Evolutionary conservation across 805 yeast genomes (phyloP).

Genomic region (Starmera pachycereana): DNA sequence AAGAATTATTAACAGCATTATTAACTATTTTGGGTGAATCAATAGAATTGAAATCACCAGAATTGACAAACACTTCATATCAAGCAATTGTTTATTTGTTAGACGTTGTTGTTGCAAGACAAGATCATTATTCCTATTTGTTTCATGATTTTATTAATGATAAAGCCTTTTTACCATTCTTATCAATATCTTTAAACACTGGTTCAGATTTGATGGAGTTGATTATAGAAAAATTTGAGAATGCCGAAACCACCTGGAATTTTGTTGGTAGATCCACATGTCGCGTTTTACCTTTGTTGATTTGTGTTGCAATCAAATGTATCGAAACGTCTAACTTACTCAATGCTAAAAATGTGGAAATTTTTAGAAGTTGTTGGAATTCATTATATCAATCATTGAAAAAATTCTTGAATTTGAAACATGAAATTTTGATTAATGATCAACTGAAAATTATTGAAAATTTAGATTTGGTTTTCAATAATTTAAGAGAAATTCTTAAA

Average conservation of each 20-base stretch:
- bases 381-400: slow-evolving; percentile 24
- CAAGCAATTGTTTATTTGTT: slow-evolving; percentile 50
- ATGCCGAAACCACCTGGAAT: slow-evolving; percentile 48
- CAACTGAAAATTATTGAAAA: slow-evolving; percentile 55
- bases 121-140: slow-evolving; percentile 49
- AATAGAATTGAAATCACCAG: slow-evolving; percentile 11
- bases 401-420: slow-evolving; percentile 36
- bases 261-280: slow-evolving; percentile 55
- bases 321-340: slow-evolving; percentile 5
- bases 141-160: slow-evolving; percentile 39
- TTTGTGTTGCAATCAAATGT: slow-evolving; percentile 29
- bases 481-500: slow-evolving; percentile 29
- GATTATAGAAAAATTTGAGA: slow-evolving; percentile 35
- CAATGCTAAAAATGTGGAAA: slow-evolving; percentile 6
- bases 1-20: slow-evolving; percentile 37
- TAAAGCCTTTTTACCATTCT: slow-evolving; percentile 6
- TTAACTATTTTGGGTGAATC: slow-evolving; percentile 24
- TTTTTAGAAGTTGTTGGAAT: slow-evolving; percentile 19
- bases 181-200: slow-evolving; percentile 31
- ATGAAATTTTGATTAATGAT: slow-evolving; percentile 42
- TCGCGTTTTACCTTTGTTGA: slow-evolving; percentile 42
- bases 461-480: slow-evolving; percentile 42
- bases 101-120: slow-evolving; percentile 55
- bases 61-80: slow-evolving; percentile 30
- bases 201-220: slow-evolving; percentile 41